Evolutionary conservation across 148 eudicot species (phyloP), one percentile per base, ranked within the genome.

Genomic region (Beta vulgaris): DNA sequence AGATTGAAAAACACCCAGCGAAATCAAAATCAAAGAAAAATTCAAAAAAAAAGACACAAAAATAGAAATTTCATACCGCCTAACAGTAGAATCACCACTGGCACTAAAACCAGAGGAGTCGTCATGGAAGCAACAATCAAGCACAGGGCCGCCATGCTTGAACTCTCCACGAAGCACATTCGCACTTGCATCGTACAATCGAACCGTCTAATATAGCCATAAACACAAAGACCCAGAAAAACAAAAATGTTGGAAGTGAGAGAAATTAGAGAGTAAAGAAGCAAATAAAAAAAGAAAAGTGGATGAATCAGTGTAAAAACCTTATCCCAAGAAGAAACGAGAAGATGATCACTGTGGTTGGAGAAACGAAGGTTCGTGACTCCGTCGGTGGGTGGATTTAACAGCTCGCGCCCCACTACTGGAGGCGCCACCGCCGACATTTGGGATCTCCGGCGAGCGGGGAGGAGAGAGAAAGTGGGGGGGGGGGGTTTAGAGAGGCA

Each of bases 51-150:
- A 39, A 39, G 4, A 39, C 43, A 39, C 53, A 49, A 28, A 49
- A 29, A 58, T 19, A 13, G 23, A 60, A 59, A 53, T 29, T n/a
- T 7, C 36, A 73, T 48, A 91, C 98, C 98, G 85, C 78, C 98
- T 80, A 42, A 94, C 98, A 62, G 93, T 86, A 73, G 80, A 82
- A 69, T 94, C 98, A 9, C 82, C 87, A 72, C 91, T 59, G 8
- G 96, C 98, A 59, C 92, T 90, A 77, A 94, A 94, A 31, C 97
- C 98, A 0, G 97, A 90, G 31, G 93, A 84, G 60, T 94, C 98
- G 53, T 94, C 98, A 60, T 91, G 97, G 77, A 94, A 94, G 82
- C 98, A 94, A 71, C 97, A 94, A 78, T 94, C 98, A n/a, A 94
- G 84, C 12, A 91, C 98, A 2, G 97, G 84, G 66, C 93, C 97